phyloP scores from a whole-genome alignment of 805 yeast species.

The Candida gorgasii region DNA sequence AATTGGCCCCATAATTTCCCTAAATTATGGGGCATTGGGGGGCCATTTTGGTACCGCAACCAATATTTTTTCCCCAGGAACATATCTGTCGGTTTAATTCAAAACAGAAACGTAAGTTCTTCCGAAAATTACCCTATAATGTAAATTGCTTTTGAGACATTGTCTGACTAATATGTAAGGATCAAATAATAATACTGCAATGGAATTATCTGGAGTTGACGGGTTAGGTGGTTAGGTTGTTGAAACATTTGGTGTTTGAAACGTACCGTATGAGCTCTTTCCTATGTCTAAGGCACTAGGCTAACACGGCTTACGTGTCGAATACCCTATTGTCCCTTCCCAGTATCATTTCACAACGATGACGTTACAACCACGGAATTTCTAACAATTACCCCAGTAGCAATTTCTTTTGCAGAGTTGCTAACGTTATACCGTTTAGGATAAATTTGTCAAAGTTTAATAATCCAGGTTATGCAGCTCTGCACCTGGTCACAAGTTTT shows the following conservation, averaged over 20 bases:
- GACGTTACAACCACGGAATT: neutral
- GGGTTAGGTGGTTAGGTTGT: neutral
- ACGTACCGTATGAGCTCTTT: neutral
- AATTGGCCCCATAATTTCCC: too few relatives aligned
- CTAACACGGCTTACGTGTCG: too few relatives aligned
- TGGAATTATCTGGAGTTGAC: neutral
- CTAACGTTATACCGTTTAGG: neutral
- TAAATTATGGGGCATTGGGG: too few relatives aligned
- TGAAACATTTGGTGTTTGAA: neutral
- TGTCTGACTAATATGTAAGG: neutral
- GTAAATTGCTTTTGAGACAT: neutral
- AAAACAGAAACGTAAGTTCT: neutral
- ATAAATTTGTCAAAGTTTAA: neutral
- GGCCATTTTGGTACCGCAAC: neutral
- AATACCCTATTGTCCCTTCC: too few relatives aligned
- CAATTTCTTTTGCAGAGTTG: neutral
- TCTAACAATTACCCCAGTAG: neutral
- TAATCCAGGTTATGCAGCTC: neutral
- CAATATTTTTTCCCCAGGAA: neutral
- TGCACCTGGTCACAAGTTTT: conserved; percentile 1
- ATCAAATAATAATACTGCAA: neutral
- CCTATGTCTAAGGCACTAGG: too few relatives aligned
- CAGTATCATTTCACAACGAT: too few relatives aligned
- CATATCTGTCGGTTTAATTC: neutral
- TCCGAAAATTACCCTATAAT: neutral